Conservation (phyloP, 2,329 filamentous ascomycete genomes). For the Diaporthe ilicicola region DNA sequence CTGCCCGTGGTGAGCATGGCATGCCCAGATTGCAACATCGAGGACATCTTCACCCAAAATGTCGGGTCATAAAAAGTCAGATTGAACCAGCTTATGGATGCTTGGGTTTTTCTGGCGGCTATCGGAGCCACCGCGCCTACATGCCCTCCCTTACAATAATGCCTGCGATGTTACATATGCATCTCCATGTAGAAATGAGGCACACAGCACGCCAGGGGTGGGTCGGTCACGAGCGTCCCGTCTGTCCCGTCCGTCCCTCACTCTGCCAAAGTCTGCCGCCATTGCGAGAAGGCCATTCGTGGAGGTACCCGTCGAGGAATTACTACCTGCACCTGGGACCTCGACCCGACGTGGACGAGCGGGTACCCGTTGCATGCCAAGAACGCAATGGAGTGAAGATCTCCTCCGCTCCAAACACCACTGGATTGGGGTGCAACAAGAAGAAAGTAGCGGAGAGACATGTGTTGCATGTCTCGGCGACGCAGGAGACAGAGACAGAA, state of each 20-base stretch:
- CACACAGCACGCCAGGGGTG: neutral
- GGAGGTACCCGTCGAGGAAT: neutral
- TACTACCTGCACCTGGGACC: neutral
- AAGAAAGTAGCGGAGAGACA: conserved; percentile 29
- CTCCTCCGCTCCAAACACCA: neutral
- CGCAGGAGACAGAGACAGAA: conserved; percentile 15
- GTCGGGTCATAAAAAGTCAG: conserved; percentile 14
- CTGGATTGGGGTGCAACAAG: neutral
- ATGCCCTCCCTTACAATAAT: neutral
- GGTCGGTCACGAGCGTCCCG: neutral
- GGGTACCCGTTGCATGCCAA: conserved; percentile 7
- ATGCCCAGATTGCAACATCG: neutral
- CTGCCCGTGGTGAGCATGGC: neutral
- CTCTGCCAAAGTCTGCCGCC: neutral
- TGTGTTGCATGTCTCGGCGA: conserved; percentile 27
- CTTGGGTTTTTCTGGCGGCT: neutral
- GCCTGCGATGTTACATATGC: neutral
- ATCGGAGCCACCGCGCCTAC: neutral
- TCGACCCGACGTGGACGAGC: conserved; percentile 1
- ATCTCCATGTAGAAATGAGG: neutral
- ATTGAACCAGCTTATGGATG: neutral
- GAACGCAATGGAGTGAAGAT: neutral
- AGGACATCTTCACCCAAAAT: conserved; percentile 15
- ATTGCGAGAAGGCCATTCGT: neutral
- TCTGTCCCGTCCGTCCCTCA: too few relatives aligned